Percentiles rank a stretch among this genome's conserved stretches.
Evolutionary conservation across 2,329 filamentous ascomycete genomes (phyloP).

Genomic region (Fusarium ambrosium): DNA sequence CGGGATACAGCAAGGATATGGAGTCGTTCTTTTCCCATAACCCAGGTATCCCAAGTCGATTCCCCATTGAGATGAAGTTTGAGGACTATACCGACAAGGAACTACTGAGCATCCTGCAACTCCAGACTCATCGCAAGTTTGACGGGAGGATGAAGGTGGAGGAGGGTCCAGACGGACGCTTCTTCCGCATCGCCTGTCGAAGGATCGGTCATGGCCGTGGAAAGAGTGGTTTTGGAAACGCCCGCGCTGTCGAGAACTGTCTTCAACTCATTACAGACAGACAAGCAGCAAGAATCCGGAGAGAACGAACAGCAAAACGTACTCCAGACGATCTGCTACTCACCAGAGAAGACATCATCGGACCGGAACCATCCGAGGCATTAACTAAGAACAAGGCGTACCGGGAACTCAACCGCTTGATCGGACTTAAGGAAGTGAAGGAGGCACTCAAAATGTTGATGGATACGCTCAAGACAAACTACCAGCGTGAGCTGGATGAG

Average conservation of each 20-base stretch:
- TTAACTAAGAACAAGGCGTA: conserved; percentile 68
- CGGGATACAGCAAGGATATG: conserved; percentile 82
- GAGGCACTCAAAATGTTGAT: conserved; percentile 69
- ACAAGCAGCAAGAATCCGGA: conserved; percentile 69
- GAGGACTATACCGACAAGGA: conserved; percentile 77
- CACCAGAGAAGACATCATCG: conserved; percentile 78
- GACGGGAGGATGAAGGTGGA: conserved; percentile 69
- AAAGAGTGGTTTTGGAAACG: conserved; percentile 79
- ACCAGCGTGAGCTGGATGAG: conserved; percentile 74
- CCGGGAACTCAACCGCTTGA: conserved; percentile 68
- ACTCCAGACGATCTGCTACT: conserved; percentile 70
- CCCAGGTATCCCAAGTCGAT: conserved; percentile 76
- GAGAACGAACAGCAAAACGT: conserved; percentile 57
- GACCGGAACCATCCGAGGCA: conserved; percentile 71
- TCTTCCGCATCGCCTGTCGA: conserved; percentile 71
- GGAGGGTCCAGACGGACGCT: conserved; percentile 70
- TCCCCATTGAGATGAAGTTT: conserved; percentile 76
- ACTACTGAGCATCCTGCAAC: conserved; percentile 71
- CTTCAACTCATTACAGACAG: conserved; percentile 67
- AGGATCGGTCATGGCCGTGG: conserved; percentile 74
- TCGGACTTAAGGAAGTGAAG: conserved; percentile 74
- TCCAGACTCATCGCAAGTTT: conserved; percentile 68
- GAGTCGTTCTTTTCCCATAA: conserved; percentile 83
- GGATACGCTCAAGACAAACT: conserved; percentile 74
- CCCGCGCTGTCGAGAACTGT: conserved; percentile 75